These are phyloP conservation scores for Gentiana straminea DNA, from an alignment of 257 asterid species.

Conservation along the genomic window DNA sequence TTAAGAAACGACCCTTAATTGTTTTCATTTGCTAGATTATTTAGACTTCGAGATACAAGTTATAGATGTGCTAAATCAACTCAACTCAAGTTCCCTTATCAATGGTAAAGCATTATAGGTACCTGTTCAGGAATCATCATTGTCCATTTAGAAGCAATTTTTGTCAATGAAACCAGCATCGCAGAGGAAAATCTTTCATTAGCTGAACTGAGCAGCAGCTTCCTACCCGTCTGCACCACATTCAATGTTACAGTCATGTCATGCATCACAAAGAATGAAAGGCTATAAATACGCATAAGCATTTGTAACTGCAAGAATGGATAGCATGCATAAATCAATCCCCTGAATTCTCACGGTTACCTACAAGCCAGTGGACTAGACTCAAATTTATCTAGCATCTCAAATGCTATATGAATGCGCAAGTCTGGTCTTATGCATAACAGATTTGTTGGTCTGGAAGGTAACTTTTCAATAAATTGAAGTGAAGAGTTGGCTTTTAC, in stretches of 20 bases:
- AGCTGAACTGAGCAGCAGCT: conserved; percentile 51
- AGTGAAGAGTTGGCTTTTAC: no score
- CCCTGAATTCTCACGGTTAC: no score
- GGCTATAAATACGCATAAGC: background rate
- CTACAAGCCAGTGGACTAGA: no score
- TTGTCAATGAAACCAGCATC: conserved; percentile 78
- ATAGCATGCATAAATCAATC: background rate
- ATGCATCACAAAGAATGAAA: background rate
- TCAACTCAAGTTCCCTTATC: background rate
- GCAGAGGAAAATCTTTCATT: conserved; percentile 54
- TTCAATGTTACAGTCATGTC: conserved; percentile 10
- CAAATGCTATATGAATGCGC: no score
- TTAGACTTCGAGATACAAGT: no score
- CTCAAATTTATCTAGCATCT: background rate
- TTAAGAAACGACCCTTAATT: no score
- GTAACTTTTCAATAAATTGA: no score
- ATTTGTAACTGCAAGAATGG: background rate
- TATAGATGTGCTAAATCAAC: no score
- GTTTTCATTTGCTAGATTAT: no score
- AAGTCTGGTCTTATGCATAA: no score
- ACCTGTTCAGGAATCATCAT: conserved; percentile 69
- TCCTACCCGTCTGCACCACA: conserved; percentile 54
- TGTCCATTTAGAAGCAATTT: conserved; percentile 70
- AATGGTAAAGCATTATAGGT: conserved; percentile 11
- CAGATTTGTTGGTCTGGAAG: no score